These are phyloP conservation scores for Gossypioides kirkii DNA, from an alignment of 345 rosid genomes.

Conservation along the genomic window DNA sequence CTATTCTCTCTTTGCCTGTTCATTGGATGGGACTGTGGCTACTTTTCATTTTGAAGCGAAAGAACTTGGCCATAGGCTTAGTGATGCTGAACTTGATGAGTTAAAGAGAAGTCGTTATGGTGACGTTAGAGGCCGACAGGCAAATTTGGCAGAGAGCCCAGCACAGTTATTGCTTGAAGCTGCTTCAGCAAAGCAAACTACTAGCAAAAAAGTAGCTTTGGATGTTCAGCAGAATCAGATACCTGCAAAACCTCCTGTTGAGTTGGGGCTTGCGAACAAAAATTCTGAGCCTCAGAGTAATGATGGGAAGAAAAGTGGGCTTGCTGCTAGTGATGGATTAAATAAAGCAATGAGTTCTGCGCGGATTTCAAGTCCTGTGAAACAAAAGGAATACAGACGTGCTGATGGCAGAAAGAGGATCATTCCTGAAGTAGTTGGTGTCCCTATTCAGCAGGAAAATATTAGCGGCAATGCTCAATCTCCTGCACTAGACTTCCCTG, in stretches of 20 bases:
- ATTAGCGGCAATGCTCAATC: slow-evolving; percentile 31
- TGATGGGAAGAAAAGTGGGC: slow-evolving; percentile 43
- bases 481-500: slow-evolving; percentile 40
- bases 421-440: slow-evolving; percentile 95
- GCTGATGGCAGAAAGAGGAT: slow-evolving; percentile 98
- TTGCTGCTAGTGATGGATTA: slow-evolving; percentile 42
- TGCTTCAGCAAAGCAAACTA: slow-evolving; percentile 67
- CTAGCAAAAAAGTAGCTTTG: slow-evolving; percentile 47
- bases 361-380: slow-evolving; percentile 74
- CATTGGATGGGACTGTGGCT: slow-evolving; percentile 96
- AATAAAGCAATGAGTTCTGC: slow-evolving; percentile 47
- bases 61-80: slow-evolving; percentile 77
- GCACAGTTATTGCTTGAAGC: slow-evolving; percentile 94
- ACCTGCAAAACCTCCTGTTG: slow-evolving; percentile 51
- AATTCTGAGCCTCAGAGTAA: slow-evolving; percentile 50
- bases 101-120: slow-evolving; percentile 89
- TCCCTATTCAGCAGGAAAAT: slow-evolving; percentile 52
- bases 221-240: slow-evolving; percentile 55
- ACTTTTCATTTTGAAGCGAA: slow-evolving; percentile 24
- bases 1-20: slow-evolving; percentile 91
- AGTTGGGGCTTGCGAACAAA: slow-evolving; percentile 37
- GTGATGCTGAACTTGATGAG: slow-evolving; percentile 79
- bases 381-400: slow-evolving; percentile 85
- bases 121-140: slow-evolving; percentile 87
- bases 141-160: slow-evolving; percentile 87